phyloP scores from a whole-genome alignment of 805 yeast genomes.

The Saccharomycopsis fibuligera region DNA sequence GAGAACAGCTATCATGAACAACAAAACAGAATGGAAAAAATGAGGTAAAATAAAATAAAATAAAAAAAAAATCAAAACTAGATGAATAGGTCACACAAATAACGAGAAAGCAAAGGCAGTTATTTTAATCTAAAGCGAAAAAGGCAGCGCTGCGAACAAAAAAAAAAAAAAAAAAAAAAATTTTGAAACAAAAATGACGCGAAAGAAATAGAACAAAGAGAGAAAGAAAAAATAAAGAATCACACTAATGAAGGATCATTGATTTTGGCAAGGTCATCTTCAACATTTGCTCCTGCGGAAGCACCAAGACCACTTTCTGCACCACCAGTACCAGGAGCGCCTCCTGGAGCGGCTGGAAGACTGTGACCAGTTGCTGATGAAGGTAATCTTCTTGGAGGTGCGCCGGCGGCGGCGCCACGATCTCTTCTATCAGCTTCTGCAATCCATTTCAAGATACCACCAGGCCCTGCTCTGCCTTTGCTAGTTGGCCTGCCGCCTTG shows the following conservation, averaged over 20 bases:
- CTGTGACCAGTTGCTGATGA: neutral
- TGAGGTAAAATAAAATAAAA: no score
- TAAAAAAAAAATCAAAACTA: no score
- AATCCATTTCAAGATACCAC: neutral
- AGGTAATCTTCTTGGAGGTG: neutral
- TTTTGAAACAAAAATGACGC: neutral
- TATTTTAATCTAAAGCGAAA: no score
- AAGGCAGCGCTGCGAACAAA: no score
- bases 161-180: no score
- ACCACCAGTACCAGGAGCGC: neutral
- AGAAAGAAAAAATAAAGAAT: neutral
- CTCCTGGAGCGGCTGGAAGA: neutral
- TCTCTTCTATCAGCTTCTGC: neutral
- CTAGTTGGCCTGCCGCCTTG: neutral
- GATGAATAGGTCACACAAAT: neutral
- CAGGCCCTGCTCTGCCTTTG: neutral
- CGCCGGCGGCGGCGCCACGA: neutral
- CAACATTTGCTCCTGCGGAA: neutral
- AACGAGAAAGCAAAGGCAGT: no score
- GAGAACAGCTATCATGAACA: no score
- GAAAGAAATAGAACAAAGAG: no score
- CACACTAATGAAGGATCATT: neutral
- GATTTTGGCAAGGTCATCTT: neutral
- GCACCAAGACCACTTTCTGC: neutral
- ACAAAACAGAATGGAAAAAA: no score